A percentile compares a stretch with the other conserved stretches of the same genome.
Evolutionary conservation across 2,329 filamentous ascomycete species (phyloP).

Genomic region (Ambrosiella xylebori): DNA sequence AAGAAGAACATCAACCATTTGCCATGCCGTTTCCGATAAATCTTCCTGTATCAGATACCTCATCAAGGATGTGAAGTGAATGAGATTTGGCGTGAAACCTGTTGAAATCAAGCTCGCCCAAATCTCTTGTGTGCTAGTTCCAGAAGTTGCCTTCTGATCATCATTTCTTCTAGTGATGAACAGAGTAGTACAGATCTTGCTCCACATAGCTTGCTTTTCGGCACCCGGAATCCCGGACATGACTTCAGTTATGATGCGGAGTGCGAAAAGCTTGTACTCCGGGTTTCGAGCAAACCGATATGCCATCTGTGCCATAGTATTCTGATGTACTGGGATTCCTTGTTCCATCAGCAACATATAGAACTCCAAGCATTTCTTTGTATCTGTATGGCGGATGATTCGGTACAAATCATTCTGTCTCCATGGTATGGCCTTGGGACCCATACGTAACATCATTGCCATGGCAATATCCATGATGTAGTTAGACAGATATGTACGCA

Average conservation of each 20-base stretch:
- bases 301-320: constrained; percentile 33
- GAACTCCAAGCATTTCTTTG: constrained; percentile 20
- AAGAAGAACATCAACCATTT: constrained; percentile 46
- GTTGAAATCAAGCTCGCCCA: constrained; percentile 22
- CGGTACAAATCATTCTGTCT: constrained; percentile 18
- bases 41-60: constrained; percentile 53
- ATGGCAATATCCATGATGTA: constrained; percentile 17
- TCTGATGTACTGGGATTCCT: constrained; percentile 20
- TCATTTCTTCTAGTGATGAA: constrained; percentile 9
- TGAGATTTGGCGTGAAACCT: constrained; percentile 46
- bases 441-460: constrained; percentile 1
- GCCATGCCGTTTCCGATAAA: constrained; percentile 38
- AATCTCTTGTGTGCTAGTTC: constrained; percentile 23
- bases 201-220: constrained; percentile 26
- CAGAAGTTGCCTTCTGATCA: constrained; percentile 18
- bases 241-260: constrained; percentile 18
- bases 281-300: constrained; percentile 26
- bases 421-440: constrained; percentile 19
- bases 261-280: constrained; percentile 9
- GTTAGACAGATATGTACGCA: constrained; percentile 11
- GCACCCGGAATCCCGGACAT: constrained; percentile 22
- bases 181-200: constrained; percentile 36
- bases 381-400: constrained; percentile 15
- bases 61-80: constrained; percentile 50
- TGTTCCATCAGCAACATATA: constrained; percentile 20